Evolutionary conservation across 306 rosid species (phyloP).

Genomic region (Sphenostylis stenocarpa): DNA sequence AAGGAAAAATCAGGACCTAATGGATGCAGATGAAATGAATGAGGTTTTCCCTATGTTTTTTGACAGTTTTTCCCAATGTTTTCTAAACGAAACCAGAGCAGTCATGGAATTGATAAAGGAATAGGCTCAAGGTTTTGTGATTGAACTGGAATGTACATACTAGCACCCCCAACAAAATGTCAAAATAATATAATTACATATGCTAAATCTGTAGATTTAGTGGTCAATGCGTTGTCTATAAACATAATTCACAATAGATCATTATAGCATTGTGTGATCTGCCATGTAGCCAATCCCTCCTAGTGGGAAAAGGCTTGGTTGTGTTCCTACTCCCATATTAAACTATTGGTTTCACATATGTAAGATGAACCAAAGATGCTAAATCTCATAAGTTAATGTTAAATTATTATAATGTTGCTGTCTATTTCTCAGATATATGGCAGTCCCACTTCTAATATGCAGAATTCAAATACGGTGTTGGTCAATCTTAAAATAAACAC

Average conservation of each 20-base stretch:
- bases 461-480: background rate
- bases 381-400: conserved; percentile 7
- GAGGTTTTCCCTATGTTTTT: conserved; percentile 63
- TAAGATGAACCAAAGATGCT: background rate
- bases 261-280: background rate
- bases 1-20: conserved; percentile 63
- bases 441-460: background rate
- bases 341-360: background rate
- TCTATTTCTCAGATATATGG: background rate
- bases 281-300: background rate
- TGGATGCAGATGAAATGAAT: conserved; percentile 69
- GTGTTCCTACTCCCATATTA: background rate
- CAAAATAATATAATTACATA: background rate
- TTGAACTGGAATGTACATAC: background rate
- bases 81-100: background rate
- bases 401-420: background rate
- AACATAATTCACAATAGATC: background rate
- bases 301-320: background rate
- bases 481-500: background rate
- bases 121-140: background rate
- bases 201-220: background rate
- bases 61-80: background rate
- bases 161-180: background rate
- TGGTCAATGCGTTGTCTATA: background rate
- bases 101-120: background rate